These are phyloP conservation scores for Penicillium italicum DNA, from an alignment of 2,329 filamentous ascomycete species.

Conservation along the genomic window DNA sequence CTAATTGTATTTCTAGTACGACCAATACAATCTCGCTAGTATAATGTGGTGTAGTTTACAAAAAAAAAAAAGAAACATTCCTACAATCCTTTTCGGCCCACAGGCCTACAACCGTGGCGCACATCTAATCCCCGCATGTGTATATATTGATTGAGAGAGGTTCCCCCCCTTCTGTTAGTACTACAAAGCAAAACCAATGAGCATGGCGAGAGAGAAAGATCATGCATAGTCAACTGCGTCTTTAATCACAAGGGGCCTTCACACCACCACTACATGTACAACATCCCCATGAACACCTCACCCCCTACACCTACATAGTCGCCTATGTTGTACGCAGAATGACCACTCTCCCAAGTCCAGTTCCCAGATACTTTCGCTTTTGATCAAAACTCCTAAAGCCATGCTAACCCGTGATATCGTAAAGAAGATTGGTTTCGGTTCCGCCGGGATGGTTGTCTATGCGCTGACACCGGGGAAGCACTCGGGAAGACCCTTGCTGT, in stretches of 20 bases:
- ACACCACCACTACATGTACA: neutral
- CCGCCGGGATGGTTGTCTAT: neutral
- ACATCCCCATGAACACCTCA: neutral
- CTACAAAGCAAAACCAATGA: neutral
- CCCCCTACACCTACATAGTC: neutral
- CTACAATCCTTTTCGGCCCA: neutral
- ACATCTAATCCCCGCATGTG: neutral
- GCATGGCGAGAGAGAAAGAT: neutral
- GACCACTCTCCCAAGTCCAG: conserved; percentile 1
- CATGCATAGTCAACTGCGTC: neutral
- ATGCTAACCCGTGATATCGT: conserved; percentile 14
- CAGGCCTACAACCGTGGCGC: neutral
- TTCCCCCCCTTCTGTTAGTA: too few relatives aligned
- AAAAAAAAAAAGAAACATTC: neutral
- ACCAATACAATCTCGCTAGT: too few relatives aligned
- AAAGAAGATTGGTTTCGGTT: conserved; percentile 1
- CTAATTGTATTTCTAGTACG: neutral
- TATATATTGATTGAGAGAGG: too few relatives aligned
- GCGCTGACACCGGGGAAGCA: conserved; percentile 58
- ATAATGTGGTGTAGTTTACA: neutral
- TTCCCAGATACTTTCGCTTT: conserved; percentile 3
- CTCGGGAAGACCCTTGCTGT: conserved; percentile 66
- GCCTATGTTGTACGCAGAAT: neutral
- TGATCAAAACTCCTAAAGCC: conserved; percentile 10
- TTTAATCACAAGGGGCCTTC: neutral